Evolutionary conservation across 169 alveolate species (phyloP).

Genomic region (Plasmodium sp.): DNA sequence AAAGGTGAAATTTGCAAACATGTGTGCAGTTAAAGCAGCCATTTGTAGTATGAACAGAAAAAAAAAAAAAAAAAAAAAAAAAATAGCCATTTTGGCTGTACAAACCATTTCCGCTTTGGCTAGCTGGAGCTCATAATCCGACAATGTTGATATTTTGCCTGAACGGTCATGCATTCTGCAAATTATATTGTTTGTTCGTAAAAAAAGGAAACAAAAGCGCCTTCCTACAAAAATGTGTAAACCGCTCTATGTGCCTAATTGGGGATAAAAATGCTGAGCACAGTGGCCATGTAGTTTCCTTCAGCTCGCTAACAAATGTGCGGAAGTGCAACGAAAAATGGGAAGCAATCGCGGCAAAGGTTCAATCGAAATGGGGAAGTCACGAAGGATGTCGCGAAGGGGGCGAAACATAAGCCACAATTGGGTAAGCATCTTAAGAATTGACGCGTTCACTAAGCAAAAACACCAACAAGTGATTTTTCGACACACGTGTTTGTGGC

Average conservation of each 20-base stretch:
- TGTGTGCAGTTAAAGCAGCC: neutral
- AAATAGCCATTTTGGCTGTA: neutral
- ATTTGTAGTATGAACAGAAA: neutral
- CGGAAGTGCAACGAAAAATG: neutral
- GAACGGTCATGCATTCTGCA: constrained; percentile 31
- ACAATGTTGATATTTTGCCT: constrained; percentile 4
- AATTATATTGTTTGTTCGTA: neutral
- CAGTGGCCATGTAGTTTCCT: neutral
- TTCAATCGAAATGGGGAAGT: neutral
- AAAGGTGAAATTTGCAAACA: neutral
- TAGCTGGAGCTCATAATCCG: constrained; percentile 44
- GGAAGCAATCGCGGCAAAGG: neutral
- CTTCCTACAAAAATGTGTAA: neutral
- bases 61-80: constrained; percentile 7
- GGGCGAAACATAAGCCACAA: neutral
- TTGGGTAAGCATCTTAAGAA: neutral
- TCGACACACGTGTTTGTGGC: neutral
- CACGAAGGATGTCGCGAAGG: neutral
- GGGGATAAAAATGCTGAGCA: neutral
- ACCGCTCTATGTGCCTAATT: neutral
- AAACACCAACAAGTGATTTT: neutral
- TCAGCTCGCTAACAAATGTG: neutral
- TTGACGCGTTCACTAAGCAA: neutral
- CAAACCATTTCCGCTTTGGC: constrained; percentile 57
- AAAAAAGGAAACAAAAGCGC: neutral